Base-by-base conservation (phyloP, 2,329 filamentous ascomycete genomes). In the Botrytis elliptica region DNA sequence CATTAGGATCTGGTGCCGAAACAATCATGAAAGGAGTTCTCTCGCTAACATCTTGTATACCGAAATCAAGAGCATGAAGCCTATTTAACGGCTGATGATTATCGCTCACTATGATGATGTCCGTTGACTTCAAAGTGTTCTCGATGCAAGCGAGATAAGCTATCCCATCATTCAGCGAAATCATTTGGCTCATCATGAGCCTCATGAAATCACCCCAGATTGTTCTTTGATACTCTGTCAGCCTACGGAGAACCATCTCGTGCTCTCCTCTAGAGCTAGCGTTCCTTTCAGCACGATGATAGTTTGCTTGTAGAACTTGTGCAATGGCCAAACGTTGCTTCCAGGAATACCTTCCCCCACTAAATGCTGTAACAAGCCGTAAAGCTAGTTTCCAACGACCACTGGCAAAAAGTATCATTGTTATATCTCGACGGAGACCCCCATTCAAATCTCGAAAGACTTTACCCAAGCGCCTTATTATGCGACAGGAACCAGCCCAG, bases 131-230 rank as follows among this genome's bases (percentile, higher is more conserved):
- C 4, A n/a, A 59, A 20, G 22, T 38, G 10, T 72, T 72, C 46
- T 25, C 14, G 29, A 72, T 6, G 36, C 40, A 18, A 2, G 60
- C 46, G 20, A 72, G 70, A 65, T 66, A 72, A 8, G 70, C 70
- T 65, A 72, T 55, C 8, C 59, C 60, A 42, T 72, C 70, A 36
- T 66, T 65, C 46, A 57, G 25, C 14, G 70, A 20, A 67, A 67
- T 33, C 66, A 66, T 73, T 52, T 63, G 57, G 66, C 66, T 60
- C 57, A 57, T 70, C 33, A 57, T 49, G 14, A 73, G 67, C 25
- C 63, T 49, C 67, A 73, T 73, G 9, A 71, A 71, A 9, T 70
- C 72, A 5, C 40, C 72, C 72, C 67, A 73, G 14, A 71, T 29
- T 25, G 7, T 36, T 29, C 29, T 44, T 20, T 69, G 62, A 40